phyloP scores from a whole-genome alignment of 2,329 filamentous ascomycete genomes.

The Botrytis elliptica region DNA sequence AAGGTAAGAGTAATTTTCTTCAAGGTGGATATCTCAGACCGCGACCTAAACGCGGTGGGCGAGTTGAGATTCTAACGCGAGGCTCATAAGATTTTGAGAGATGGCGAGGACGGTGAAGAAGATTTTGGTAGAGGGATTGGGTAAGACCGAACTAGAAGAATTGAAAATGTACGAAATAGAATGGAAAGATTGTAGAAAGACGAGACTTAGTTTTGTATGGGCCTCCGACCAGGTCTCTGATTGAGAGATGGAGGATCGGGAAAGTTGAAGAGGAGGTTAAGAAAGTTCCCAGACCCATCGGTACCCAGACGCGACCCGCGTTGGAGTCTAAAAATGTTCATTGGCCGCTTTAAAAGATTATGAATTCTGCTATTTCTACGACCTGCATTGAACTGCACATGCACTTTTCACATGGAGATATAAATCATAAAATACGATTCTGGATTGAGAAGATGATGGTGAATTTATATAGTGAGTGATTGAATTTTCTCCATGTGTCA shows the following conservation, averaged over 20 bases:
- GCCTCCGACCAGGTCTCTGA: slow-evolving; percentile 21
- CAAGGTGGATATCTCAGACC: slow-evolving; percentile 26
- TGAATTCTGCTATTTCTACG: neutral
- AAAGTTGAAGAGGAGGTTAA: slow-evolving; percentile 14
- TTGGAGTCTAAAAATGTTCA: slow-evolving; percentile 22
- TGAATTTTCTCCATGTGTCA: neutral
- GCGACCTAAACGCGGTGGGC: slow-evolving; percentile 22
- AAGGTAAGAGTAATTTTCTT: slow-evolving; percentile 24
- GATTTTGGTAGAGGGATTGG: neutral
- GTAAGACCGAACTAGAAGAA: slow-evolving; percentile 14
- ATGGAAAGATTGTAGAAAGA: slow-evolving; percentile 8
- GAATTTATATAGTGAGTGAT: neutral
- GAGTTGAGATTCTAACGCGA: slow-evolving; percentile 17
- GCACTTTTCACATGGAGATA: neutral
- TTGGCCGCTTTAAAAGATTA: slow-evolving; percentile 14
- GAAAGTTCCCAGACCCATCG: slow-evolving; percentile 19
- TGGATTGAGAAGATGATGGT: neutral
- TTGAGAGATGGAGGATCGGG: neutral
- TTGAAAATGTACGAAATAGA: neutral
- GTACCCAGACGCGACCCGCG: slow-evolving; percentile 22
- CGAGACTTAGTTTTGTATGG: slow-evolving; percentile 19
- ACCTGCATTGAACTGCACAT: neutral
- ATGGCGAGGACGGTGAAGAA: slow-evolving; percentile 25
- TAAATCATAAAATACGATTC: too few species aligned
- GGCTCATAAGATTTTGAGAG: slow-evolving; percentile 25